These are phyloP conservation scores for Taxillus chinensis DNA, from an alignment of 164 flowering plant genomes.

Conservation along the genomic window DNA sequence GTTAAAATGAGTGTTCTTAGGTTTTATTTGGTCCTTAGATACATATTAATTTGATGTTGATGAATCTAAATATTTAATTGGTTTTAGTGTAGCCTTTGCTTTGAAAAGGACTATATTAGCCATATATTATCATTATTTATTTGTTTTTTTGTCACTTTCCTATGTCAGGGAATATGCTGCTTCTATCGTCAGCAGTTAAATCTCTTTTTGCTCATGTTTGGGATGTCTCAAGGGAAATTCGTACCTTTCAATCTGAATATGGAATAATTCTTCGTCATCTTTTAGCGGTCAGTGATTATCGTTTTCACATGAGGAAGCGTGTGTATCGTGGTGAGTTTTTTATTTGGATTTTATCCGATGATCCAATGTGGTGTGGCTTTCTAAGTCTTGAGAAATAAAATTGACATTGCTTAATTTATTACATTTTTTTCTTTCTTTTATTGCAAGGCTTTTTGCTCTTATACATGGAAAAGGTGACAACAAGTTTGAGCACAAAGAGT, in stretches of 20 bases:
- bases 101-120: background rate
- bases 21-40: too few species aligned
- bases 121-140: background rate
- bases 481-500: conserved; percentile 30
- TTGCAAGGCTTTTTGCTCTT: conserved; percentile 53
- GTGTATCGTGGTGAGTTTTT: conserved; percentile 59
- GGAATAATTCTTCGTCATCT: conserved; percentile 70
- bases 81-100: too few species aligned
- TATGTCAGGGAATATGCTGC: conserved; percentile 40
- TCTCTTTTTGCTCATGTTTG: conserved; percentile 59
- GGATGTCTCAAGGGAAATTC: conserved; percentile 63
- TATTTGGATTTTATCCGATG: background rate
- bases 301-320: conserved; percentile 66
- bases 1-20: too few species aligned
- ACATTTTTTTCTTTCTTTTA: background rate
- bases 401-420: background rate
- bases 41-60: too few species aligned
- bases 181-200: conserved; percentile 53
- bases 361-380: background rate
- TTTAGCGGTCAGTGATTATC: conserved; percentile 49
- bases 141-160: background rate
- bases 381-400: background rate
- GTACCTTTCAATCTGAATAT: conserved; percentile 82
- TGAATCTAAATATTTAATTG: too few species aligned
- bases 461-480: conserved; percentile 54